Evolutionary conservation across 805 yeast species (phyloP), one percentile per base, ranked within the genome.

Genomic region (Schwanniomyces occidentalis): DNA sequence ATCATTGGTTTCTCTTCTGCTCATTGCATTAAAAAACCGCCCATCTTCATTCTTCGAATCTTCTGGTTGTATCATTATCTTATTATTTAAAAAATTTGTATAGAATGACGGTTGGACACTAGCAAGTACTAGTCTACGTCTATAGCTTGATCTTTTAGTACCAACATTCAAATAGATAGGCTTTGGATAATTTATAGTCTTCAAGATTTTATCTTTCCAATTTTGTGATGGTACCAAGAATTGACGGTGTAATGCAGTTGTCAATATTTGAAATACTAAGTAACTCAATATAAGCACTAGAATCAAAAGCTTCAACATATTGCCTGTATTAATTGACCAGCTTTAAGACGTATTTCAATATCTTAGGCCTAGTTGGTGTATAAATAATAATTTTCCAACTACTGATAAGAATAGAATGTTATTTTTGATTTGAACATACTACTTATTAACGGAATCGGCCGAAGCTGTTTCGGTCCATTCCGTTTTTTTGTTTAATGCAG

Each of bases 81-180:
- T 65, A 46, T 65, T 63, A 42, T 56, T 60, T 39, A 48, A 49
- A 39, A 40, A 63, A 40, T 68, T 68, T 20, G 65, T 63, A 42
- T 68, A 68, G 44, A 44, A 65, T 4, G 66, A 54, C 4, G 74
- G 72, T 31, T 51, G 45, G 5, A 10, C 35, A 25, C 68, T 57
- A 5, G 74, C 69, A 7, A 58, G 41, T 7, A 67, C 44, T 30
- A 68, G 54, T 27, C 71, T 41, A 24, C 71, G 56, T 26, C 74
- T 47, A 40, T 38, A 64, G 32, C 68, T 60, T n/a, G 71, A 61
- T 16, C 71, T 35, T 42, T 67, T 67, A 29, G 30, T 24, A 6
- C 69, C 69, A 2, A 57, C 63, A 19, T 54, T 47, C 29, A 68
- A 50, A 44, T 63, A 64, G 27, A 65, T 61, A 13, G 66, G 63